These are phyloP conservation scores for Cytidiella melzeri DNA, from an alignment of 768 basidiomycete species.

Conservation along the genomic window DNA sequence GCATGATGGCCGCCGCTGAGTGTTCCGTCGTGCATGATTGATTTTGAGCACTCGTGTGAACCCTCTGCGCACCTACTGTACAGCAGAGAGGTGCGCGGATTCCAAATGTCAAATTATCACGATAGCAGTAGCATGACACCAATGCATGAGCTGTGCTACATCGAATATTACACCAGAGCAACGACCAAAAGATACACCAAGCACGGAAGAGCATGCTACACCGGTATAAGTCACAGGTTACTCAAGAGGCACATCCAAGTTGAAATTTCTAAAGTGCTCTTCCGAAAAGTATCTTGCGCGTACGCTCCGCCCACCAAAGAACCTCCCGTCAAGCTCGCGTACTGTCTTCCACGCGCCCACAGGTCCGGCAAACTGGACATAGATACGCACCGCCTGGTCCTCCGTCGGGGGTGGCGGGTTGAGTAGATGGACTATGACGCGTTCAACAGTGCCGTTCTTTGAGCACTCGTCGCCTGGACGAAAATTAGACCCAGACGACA, in stretches of 20 bases:
- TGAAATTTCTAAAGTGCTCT: slow-evolving; percentile 38
- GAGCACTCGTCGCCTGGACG: slow-evolving; percentile 78
- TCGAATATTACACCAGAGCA: too few relatives aligned
- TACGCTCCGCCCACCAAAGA: slow-evolving; percentile 82
- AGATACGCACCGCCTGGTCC: slow-evolving; percentile 87
- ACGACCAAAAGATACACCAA: too few relatives aligned
- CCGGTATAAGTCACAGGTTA: background rate
- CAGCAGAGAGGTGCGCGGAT: too few relatives aligned
- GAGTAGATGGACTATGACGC: slow-evolving; percentile 78
- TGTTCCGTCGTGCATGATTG: too few relatives aligned
- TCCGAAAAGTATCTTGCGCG: slow-evolving; percentile 81
- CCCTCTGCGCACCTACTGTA: too few relatives aligned
- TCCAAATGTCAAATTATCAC: too few relatives aligned
- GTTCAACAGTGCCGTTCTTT: slow-evolving; percentile 88
- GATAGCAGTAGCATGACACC: too few relatives aligned
- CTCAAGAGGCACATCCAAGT: slow-evolving; percentile 41
- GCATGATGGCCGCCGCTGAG: too few relatives aligned
- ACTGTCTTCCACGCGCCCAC: slow-evolving; percentile 96
- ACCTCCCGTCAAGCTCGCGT: slow-evolving; percentile 87
- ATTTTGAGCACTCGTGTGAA: too few relatives aligned
- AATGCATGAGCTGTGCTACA: too few relatives aligned
- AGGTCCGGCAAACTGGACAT: slow-evolving; percentile 85
- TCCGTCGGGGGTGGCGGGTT: slow-evolving; percentile 58
- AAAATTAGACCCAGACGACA: slow-evolving; percentile 1
- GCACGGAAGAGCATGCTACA: background rate